Evolutionary conservation across 2,329 filamentous ascomycete genomes (phyloP).

Genomic region (Zymoseptoria passerinii): DNA sequence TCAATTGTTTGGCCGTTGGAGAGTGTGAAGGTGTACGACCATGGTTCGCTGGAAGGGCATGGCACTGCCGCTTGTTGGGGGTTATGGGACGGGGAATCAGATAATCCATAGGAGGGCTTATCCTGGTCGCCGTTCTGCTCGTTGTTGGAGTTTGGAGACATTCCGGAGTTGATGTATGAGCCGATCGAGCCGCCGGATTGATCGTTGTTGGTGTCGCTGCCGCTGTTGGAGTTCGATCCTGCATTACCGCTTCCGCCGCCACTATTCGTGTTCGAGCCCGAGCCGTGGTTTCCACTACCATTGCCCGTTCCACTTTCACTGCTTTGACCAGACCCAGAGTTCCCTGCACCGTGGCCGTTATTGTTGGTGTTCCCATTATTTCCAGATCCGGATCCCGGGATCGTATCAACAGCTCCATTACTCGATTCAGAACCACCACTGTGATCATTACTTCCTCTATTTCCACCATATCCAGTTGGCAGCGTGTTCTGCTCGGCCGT

Average conservation of each 20-base stretch:
- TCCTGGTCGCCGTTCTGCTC: not conserved
- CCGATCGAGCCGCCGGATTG: not conserved
- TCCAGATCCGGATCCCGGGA: not conserved
- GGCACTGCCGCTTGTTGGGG: not conserved
- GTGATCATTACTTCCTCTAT: not conserved
- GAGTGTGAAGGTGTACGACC: constrained; percentile 9
- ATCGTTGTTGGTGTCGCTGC: not conserved
- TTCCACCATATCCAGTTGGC: not conserved
- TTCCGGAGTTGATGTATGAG: not conserved
- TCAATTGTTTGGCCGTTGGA: constrained; percentile 6
- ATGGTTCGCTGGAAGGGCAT: constrained; percentile 11
- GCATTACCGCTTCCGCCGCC: not conserved
- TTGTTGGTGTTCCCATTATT: not conserved
- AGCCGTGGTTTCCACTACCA: not conserved
- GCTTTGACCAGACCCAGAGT: not conserved
- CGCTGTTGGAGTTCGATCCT: not conserved
- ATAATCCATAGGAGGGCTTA: not conserved
- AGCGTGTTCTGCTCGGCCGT: constrained; percentile 11
- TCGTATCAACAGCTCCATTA: not conserved
- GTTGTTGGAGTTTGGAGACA: not conserved
- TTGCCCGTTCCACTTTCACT: not conserved
- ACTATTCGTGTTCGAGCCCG: not conserved
- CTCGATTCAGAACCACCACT: not conserved
- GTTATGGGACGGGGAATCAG: not conserved
- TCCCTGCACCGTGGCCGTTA: not conserved